Conservation (phyloP, 1,139 yeast species). For the Magnusiomyces suaveolens region DNA sequence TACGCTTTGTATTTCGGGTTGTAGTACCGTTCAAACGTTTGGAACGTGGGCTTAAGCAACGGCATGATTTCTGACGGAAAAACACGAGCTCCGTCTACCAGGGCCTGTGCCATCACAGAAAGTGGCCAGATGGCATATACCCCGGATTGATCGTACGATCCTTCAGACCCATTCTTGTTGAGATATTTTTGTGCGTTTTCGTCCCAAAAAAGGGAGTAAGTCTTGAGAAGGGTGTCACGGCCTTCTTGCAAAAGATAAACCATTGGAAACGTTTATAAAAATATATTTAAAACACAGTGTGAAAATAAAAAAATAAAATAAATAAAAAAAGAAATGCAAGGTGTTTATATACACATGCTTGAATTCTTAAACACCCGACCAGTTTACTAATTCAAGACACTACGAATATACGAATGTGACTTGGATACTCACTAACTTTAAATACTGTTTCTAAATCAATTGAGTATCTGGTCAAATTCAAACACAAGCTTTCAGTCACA, state of each 20-base stretch:
- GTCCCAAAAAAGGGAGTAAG: conserved; percentile 26
- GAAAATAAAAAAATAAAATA: background rate
- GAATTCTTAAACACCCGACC: too few species aligned
- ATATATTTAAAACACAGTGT: too few species aligned
- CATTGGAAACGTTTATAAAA: too few species aligned
- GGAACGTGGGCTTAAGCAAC: conserved; percentile 45
- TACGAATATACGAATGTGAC: too few species aligned
- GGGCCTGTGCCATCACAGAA: conserved; percentile 53
- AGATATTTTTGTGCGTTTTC: conserved; percentile 17
- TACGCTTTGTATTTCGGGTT: conserved; percentile 44
- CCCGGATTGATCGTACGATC: conserved; percentile 45
- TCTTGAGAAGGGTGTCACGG: conserved; percentile 8
- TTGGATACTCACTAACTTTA: too few species aligned
- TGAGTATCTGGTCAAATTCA: too few species aligned
- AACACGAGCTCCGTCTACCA: conserved; percentile 52
- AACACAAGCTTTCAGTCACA: too few species aligned
- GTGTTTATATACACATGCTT: too few species aligned
- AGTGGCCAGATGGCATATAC: conserved; percentile 61
- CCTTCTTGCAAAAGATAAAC: conserved; percentile 18
- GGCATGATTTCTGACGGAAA: conserved; percentile 51
- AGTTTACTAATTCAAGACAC: too few species aligned
- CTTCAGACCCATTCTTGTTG: conserved; percentile 30
- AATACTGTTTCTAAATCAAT: too few species aligned
- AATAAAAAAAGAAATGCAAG: background rate
- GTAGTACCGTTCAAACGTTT: conserved; percentile 45